A percentile compares a stretch with the other conserved stretches of the same genome.
Conservation (phyloP, 768 basidiomycete genomes). For the Hortiboletus campestris region DNA sequence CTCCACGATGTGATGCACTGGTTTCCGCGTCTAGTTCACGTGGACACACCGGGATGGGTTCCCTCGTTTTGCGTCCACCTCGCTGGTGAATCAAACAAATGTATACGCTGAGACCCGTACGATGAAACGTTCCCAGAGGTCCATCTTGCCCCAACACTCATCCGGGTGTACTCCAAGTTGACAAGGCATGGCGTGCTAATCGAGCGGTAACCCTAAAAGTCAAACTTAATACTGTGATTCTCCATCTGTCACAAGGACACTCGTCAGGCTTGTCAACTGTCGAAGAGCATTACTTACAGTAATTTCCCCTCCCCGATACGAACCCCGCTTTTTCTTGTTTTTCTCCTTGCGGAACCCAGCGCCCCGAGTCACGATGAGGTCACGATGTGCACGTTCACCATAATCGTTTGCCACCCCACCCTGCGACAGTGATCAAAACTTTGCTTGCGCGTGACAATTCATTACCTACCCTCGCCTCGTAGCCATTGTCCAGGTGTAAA, state of each 20-base stretch:
- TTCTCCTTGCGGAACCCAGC: conserved; percentile 98
- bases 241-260: conserved; percentile 49
- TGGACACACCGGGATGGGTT: too few relatives aligned
- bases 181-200: not conserved
- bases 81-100: not conserved
- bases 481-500: conserved; percentile 65
- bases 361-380: conserved; percentile 91
- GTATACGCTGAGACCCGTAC: not conserved
- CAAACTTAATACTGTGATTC: conserved; percentile 88
- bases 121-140: too few relatives aligned
- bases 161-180: not conserved
- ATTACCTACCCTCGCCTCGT: conserved; percentile 68
- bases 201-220: conserved; percentile 31
- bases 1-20: not conserved
- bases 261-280: not conserved
- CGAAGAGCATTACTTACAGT: conserved; percentile 53
- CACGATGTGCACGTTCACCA: conserved; percentile 78
- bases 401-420: conserved; percentile 75
- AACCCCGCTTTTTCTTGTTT: conserved; percentile 98
- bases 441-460: not conserved
- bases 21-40: too few relatives aligned
- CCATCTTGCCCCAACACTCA: too few relatives aligned
- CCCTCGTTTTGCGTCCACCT: not conserved
- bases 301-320: conserved; percentile 92
- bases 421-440: conserved; percentile 33